These are phyloP conservation scores for Bacidia gigantensis DNA, from an alignment of 495 filamentous ascomycete species.

Conservation along the genomic window DNA sequence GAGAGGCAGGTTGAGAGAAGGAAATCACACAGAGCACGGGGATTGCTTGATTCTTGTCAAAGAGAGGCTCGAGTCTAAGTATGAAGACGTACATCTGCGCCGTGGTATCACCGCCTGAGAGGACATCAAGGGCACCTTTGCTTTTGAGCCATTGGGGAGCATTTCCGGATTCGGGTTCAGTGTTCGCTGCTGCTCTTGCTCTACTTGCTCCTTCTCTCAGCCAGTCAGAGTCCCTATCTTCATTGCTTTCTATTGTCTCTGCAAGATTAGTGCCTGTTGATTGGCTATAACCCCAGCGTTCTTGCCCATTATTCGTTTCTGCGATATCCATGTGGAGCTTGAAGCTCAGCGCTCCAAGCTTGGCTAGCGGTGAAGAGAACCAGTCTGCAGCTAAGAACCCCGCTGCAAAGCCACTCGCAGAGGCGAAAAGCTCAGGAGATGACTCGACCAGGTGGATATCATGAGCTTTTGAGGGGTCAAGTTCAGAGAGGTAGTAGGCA, in stretches of 20 bases:
- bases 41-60: slow-evolving; percentile 30
- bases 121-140: slow-evolving; percentile 42
- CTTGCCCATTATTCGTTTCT: slow-evolving; percentile 40
- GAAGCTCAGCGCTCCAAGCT: slow-evolving; percentile 54
- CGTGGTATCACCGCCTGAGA: slow-evolving; percentile 46
- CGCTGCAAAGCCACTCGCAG: slow-evolving; percentile 58
- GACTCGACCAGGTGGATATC: slow-evolving; percentile 59
- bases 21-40: slow-evolving; percentile 46
- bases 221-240: slow-evolving; percentile 45
- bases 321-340: slow-evolving; percentile 52
- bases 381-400: slow-evolving; percentile 68
- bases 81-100: slow-evolving; percentile 45
- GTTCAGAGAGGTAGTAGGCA: slow-evolving; percentile 57
- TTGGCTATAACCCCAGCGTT: slow-evolving; percentile 55
- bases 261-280: slow-evolving; percentile 47
- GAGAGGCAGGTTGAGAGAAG: slow-evolving; percentile 42
- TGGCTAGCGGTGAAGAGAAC: slow-evolving; percentile 40
- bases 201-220: slow-evolving; percentile 47
- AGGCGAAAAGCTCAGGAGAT: slow-evolving; percentile 49
- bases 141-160: slow-evolving; percentile 46
- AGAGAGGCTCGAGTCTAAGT: neutral
- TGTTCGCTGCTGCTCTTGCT: slow-evolving; percentile 38
- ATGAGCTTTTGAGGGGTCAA: slow-evolving; percentile 29
- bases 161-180: slow-evolving; percentile 11
- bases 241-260: slow-evolving; percentile 21